A percentile compares a stretch with the other conserved stretches of the same genome.
phyloP scores from a whole-genome alignment of 176 grass and related monocot species.

The Carex kokanica region DNA sequence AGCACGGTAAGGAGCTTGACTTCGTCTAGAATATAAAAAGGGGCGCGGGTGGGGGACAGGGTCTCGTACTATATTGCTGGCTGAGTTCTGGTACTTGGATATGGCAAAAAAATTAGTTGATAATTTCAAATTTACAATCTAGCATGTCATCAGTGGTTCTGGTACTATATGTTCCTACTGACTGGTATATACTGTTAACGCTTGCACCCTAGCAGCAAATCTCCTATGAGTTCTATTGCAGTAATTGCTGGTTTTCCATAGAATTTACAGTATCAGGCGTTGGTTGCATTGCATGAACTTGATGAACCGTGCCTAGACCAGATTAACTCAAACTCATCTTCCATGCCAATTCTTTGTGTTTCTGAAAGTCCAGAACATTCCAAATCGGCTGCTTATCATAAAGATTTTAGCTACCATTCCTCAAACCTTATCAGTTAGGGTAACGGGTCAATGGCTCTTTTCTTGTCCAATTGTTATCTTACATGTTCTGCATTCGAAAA shows the following conservation, averaged over 20 bases:
- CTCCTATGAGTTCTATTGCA: neutral
- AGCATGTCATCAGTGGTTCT: neutral
- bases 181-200: neutral
- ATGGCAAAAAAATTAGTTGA: neutral
- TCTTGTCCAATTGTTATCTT: neutral
- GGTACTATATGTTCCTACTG: neutral
- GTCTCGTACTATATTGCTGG: neutral
- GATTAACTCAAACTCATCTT: neutral
- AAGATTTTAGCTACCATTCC: neutral
- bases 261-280: neutral
- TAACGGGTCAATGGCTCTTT: neutral
- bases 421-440: neutral
- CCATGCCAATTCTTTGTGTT: neutral
- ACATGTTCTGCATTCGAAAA: neutral
- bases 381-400: neutral
- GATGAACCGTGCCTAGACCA: neutral
- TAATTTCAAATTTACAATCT: neutral
- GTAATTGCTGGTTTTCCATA: neutral
- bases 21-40: neutral
- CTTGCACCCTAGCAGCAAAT: neutral
- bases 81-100: neutral
- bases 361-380: neutral
- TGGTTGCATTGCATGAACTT: neutral
- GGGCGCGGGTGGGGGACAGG: neutral
- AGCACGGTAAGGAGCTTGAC: slow-evolving; percentile 61